Conservation (phyloP, 805 yeast species). For the Starmerella bombi region DNA sequence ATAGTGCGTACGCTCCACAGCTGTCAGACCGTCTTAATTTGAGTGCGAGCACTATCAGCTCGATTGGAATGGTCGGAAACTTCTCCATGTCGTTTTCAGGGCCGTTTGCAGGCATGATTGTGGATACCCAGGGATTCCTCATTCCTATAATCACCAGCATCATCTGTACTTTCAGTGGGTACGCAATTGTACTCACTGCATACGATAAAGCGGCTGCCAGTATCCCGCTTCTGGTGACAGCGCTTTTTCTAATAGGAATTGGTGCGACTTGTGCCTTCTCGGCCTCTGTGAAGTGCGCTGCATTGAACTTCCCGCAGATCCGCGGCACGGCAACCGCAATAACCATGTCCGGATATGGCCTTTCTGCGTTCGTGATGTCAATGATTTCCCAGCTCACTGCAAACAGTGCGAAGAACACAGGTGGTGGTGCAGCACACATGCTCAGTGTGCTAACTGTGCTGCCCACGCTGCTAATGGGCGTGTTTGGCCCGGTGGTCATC, state of each 20-base stretch:
- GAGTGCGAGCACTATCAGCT: conserved; percentile 48
- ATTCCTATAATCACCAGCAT: conserved; percentile 42
- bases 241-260: conserved; percentile 45
- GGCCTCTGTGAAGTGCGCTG: conserved; percentile 60
- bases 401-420: background rate
- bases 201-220: conserved; percentile 30
- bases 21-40: conserved; percentile 45
- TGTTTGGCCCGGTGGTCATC: conserved; percentile 20
- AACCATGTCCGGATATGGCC: conserved; percentile 62
- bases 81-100: conserved; percentile 53
- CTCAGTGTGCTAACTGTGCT: conserved; percentile 34
- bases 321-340: conserved; percentile 65
- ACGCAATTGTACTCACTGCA: conserved; percentile 41
- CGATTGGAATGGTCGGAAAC: conserved; percentile 54
- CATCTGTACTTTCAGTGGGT: conserved; percentile 39
- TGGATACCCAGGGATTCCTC: conserved; percentile 51
- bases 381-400: conserved; percentile 41
- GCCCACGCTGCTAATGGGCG: conserved; percentile 37
- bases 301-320: conserved; percentile 49
- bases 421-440: conserved; percentile 39
- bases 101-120: conserved; percentile 52
- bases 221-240: conserved; percentile 32
- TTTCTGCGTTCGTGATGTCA: conserved; percentile 58
- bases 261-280: conserved; percentile 58
- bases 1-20: conserved; percentile 69